Evolutionary conservation across 2,329 filamentous ascomycete species (phyloP).

Genomic region (Pseudogymnoascus sp.): DNA sequence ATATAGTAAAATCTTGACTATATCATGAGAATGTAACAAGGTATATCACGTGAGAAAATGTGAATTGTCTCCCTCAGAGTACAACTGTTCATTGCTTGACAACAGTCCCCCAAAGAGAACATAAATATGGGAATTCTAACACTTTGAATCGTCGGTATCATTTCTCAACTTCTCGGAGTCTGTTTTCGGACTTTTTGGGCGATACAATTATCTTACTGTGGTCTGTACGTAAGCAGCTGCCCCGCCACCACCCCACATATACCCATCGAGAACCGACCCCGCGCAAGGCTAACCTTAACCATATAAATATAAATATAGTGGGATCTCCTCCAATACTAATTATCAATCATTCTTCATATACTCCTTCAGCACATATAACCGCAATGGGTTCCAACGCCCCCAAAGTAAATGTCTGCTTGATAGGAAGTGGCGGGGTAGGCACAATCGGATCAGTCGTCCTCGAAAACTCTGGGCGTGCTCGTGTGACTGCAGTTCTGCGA

Average conservation of each 20-base stretch:
- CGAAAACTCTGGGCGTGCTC: slow-evolving; percentile 19
- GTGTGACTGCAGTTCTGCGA: slow-evolving; percentile 21
- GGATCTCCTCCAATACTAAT: background rate
- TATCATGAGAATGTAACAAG: background rate
- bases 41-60: background rate
- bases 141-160: background rate
- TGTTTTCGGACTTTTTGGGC: background rate
- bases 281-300: background rate
- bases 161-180: background rate
- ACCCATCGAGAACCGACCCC: slow-evolving; percentile 6
- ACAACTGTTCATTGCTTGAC: background rate
- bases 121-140: no score
- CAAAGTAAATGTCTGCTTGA: slow-evolving; percentile 20
- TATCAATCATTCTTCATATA: slow-evolving; percentile 1
- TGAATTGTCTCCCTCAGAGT: background rate
- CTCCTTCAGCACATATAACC: background rate
- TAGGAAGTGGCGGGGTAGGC: slow-evolving; percentile 24
- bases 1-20: background rate
- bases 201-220: background rate
- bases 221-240: background rate
- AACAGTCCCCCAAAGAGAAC: background rate
- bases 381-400: background rate
- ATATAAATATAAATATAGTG: background rate
- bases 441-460: slow-evolving; percentile 24
- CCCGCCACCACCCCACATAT: background rate